A percentile compares a stretch with the other conserved stretches of the same genome.
These are phyloP conservation scores for Tricholoma hemisulphureum DNA, from an alignment of 768 basidiomycete species.

Conservation along the genomic window DNA sequence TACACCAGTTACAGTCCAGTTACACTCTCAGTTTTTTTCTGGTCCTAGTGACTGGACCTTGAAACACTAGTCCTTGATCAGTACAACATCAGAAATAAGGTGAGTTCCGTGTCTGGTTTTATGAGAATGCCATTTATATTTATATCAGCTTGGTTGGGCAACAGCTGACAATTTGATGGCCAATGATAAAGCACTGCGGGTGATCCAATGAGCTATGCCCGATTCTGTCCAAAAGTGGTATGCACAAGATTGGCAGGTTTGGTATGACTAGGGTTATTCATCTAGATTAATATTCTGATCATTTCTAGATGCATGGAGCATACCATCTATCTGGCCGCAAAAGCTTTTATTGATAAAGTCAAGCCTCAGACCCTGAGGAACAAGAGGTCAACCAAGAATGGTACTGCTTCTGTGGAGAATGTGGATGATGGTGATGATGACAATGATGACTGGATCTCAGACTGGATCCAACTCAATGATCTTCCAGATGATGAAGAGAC, in stretches of 20 bases:
- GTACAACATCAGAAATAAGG: no score
- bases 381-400: constrained; percentile 2
- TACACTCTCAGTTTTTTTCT: no score
- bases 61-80: no score
- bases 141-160: constrained; percentile 28
- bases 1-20: no score
- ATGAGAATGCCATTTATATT: neutral
- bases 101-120: neutral
- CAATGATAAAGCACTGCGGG: constrained; percentile 24
- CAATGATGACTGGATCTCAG: constrained; percentile 7
- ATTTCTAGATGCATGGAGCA: constrained; percentile 34
- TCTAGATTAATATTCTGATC: neutral
- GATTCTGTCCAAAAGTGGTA: constrained; percentile 19
- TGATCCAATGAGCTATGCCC: constrained; percentile 15
- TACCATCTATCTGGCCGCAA: constrained; percentile 25
- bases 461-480: constrained; percentile 9
- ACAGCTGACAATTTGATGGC: constrained; percentile 29
- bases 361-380: constrained; percentile 12
- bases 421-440: constrained; percentile 13
- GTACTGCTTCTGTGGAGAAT: constrained; percentile 4
- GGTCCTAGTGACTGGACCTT: no score
- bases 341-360: constrained; percentile 26
- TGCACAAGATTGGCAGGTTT: constrained; percentile 16
- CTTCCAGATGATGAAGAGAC: constrained; percentile 13
- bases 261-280: constrained; percentile 12